These are phyloP conservation scores for Aspergillus hortae DNA, from an alignment of 2,329 filamentous ascomycete genomes.

Conservation along the genomic window DNA sequence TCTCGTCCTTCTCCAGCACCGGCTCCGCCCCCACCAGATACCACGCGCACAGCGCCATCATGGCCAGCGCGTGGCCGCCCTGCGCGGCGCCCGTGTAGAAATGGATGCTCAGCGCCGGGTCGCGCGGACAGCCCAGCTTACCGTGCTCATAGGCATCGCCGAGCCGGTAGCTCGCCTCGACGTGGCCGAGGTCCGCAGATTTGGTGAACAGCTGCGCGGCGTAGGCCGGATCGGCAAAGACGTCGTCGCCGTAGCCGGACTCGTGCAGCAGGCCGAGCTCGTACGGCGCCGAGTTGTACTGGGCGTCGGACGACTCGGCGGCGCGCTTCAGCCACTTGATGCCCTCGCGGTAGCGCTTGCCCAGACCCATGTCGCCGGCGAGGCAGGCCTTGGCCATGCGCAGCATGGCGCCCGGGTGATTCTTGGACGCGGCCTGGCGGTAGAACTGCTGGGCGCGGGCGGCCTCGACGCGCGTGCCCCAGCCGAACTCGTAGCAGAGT, in stretches of 20 bases:
- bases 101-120: constrained; percentile 90
- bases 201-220: constrained; percentile 93
- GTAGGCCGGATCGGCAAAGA: constrained; percentile 87
- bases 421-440: constrained; percentile 83
- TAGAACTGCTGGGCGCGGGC: constrained; percentile 93
- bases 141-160: constrained; percentile 98
- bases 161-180: constrained; percentile 80
- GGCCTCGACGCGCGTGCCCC: constrained; percentile 87
- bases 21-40: constrained; percentile 94
- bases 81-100: constrained; percentile 95
- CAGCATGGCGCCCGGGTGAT: constrained; percentile 92
- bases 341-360: constrained; percentile 82
- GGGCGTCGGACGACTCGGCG: constrained; percentile 78
- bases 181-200: constrained; percentile 84
- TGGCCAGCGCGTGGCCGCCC: constrained; percentile 75
- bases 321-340: constrained; percentile 96
- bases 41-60: constrained; percentile 99
- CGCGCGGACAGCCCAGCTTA: constrained; percentile 77
- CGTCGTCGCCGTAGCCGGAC: constrained; percentile 87
- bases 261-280: constrained; percentile 87
- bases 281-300: constrained; percentile 91
- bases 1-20: constrained; percentile 89
- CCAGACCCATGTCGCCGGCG: constrained; percentile 78
- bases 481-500: constrained; percentile 96
- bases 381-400: constrained; percentile 88